phyloP scores from a whole-genome alignment of 1,284 basidiomycete genomes.

The Ganoderma meredithae region DNA sequence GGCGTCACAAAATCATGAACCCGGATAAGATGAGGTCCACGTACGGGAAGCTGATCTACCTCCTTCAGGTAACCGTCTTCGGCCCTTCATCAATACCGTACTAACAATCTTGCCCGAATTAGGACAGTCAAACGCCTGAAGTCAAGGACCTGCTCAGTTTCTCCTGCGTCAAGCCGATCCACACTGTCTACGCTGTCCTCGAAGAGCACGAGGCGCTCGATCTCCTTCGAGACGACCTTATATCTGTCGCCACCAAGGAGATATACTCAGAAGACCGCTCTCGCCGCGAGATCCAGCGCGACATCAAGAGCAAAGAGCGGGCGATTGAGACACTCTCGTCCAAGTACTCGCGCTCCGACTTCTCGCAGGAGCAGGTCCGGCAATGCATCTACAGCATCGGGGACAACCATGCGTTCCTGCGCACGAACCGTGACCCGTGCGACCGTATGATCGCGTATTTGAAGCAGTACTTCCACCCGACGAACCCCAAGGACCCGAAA shows the following conservation, averaged over 20 bases:
- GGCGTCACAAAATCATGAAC: constrained; percentile 87
- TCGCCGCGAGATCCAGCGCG: constrained; percentile 77
- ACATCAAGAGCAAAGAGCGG: constrained; percentile 81
- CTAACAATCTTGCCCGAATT: constrained; percentile 8
- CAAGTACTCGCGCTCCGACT: constrained; percentile 63
- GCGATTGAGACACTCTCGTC: constrained; percentile 76
- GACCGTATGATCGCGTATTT: constrained; percentile 80
- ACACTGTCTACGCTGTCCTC: constrained; percentile 71
- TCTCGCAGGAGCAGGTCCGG: constrained; percentile 68
- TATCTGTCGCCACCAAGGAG: constrained; percentile 78
- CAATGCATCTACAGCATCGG: constrained; percentile 86
- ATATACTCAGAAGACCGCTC: constrained; percentile 76
- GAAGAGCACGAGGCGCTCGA: constrained; percentile 68
- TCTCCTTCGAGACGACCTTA: constrained; percentile 75
- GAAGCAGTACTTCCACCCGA: constrained; percentile 78
- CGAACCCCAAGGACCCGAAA: constrained; percentile 66
- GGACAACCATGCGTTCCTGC: constrained; percentile 85
- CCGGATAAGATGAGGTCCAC: constrained; percentile 88
- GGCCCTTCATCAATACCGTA: background rate
- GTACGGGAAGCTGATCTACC: constrained; percentile 84
- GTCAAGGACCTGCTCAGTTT: constrained; percentile 80
- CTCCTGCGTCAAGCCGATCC: constrained; percentile 76
- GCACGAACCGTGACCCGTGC: constrained; percentile 83
- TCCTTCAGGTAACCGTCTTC: constrained; percentile 64
- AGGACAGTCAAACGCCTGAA: constrained; percentile 83